Conservation (phyloP, 352 stramenopile species). For the Aphanomyces invadans region DNA sequence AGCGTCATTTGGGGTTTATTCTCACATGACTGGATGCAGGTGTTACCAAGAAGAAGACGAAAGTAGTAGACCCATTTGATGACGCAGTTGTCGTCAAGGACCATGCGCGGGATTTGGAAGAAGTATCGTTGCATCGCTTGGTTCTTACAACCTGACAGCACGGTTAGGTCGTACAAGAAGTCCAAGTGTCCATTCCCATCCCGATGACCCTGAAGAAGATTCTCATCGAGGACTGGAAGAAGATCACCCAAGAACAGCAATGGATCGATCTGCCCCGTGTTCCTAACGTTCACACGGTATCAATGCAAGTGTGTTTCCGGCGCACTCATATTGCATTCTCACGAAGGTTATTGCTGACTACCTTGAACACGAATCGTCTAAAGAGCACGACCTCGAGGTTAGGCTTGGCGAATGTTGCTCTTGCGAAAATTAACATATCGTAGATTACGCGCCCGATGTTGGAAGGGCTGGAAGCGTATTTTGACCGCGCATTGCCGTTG, state of each 20-base stretch:
- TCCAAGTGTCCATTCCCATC: slow-evolving; percentile 72
- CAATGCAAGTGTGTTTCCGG: neutral
- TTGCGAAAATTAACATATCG: neutral
- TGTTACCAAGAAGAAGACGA: slow-evolving; percentile 41
- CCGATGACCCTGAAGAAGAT: slow-evolving; percentile 89
- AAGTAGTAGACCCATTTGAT: slow-evolving; percentile 61
- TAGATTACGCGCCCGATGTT: slow-evolving; percentile 49
- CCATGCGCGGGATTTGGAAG: slow-evolving; percentile 56
- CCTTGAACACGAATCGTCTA: slow-evolving; percentile 61
- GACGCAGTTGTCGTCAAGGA: slow-evolving; percentile 49
- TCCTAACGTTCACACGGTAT: slow-evolving; percentile 50
- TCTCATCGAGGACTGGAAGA: slow-evolving; percentile 87
- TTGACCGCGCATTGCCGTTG: slow-evolving; percentile 81
- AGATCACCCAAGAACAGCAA: slow-evolving; percentile 64
- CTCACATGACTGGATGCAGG: neutral
- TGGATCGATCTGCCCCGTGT: slow-evolving; percentile 79
- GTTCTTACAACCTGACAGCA: slow-evolving; percentile 24
- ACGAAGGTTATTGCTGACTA: slow-evolving; percentile 74
- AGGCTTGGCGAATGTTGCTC: neutral
- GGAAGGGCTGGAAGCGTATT: slow-evolving; percentile 82
- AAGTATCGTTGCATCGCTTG: slow-evolving; percentile 25
- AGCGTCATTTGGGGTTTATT: neutral
- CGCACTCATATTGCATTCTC: slow-evolving; percentile 18
- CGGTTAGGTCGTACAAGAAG: slow-evolving; percentile 23
- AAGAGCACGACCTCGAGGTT: slow-evolving; percentile 53